Evolutionary conservation across 2,329 filamentous ascomycete genomes (phyloP).

Genomic region (Colletotrichum scovillei): DNA sequence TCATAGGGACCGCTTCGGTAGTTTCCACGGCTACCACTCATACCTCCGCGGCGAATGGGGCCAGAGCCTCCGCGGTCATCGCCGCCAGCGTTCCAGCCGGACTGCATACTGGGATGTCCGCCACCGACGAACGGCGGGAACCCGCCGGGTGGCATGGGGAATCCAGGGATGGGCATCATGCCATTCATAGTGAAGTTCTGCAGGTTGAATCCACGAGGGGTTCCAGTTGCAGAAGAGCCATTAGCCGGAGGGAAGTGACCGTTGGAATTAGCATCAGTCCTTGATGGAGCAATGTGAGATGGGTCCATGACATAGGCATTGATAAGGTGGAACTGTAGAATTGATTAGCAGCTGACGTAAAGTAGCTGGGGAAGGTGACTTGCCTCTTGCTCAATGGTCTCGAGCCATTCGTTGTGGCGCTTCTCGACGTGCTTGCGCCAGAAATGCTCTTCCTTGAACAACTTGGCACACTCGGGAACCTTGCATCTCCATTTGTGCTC

Average conservation of each 20-base stretch:
- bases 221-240: slow-evolving; percentile 81
- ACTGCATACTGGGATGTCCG: slow-evolving; percentile 53
- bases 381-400: slow-evolving; percentile 85
- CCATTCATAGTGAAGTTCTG: slow-evolving; percentile 74
- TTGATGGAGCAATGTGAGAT: slow-evolving; percentile 91
- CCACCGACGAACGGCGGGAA: slow-evolving; percentile 68
- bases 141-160: slow-evolving; percentile 61
- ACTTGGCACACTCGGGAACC: slow-evolving; percentile 93
- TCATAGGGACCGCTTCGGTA: slow-evolving; percentile 81
- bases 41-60: slow-evolving; percentile 75
- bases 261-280: slow-evolving; percentile 94
- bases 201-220: slow-evolving; percentile 91
- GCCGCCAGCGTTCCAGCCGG: slow-evolving; percentile 62
- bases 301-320: slow-evolving; percentile 96
- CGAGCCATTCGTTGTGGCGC: slow-evolving; percentile 89
- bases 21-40: slow-evolving; percentile 61
- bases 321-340: slow-evolving; percentile 80
- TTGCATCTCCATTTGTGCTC: slow-evolving; percentile 97
- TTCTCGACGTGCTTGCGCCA: slow-evolving; percentile 99
- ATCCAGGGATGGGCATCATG: slow-evolving; percentile 70
- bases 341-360: slow-evolving; percentile 45
- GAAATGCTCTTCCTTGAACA: slow-evolving; percentile 97
- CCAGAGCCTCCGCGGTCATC: slow-evolving; percentile 71
- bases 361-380: slow-evolving; percentile 48
- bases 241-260: slow-evolving; percentile 90